Percentiles rank a stretch among this genome's conserved stretches.
Conservation (phyloP, 2,329 filamentous ascomycete species). For the Alternaria postmessia region DNA sequence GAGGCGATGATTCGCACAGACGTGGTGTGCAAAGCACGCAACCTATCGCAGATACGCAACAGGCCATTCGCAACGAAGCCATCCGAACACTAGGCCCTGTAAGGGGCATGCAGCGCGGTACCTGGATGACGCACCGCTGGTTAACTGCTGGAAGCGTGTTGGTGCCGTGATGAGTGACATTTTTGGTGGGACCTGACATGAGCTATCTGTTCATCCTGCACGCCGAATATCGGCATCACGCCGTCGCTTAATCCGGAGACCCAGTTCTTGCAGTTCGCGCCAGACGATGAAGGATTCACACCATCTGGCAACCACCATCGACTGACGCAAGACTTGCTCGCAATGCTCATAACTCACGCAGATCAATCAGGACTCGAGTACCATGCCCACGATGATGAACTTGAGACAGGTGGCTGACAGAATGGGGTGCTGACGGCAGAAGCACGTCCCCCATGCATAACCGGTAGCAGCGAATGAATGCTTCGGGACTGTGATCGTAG, state of each 20-base stretch:
- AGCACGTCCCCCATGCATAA: slow-evolving; percentile 17
- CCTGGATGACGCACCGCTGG: slow-evolving; percentile 44
- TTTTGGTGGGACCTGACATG: slow-evolving; percentile 14
- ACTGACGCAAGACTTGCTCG: neutral
- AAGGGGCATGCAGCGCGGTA: slow-evolving; percentile 43
- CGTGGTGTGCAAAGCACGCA: slow-evolving; percentile 18
- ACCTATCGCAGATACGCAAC: slow-evolving; percentile 33
- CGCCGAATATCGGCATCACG: slow-evolving; percentile 19
- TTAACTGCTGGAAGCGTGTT: slow-evolving; percentile 20
- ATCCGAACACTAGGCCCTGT: slow-evolving; percentile 33
- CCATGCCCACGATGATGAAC: slow-evolving; percentile 3
- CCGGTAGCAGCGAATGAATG: slow-evolving; percentile 10
- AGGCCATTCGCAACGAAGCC: slow-evolving; percentile 27
- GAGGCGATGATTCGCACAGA: slow-evolving; percentile 27
- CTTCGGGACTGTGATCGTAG: neutral
- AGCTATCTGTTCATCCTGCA: slow-evolving; percentile 5
- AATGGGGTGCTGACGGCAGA: slow-evolving; percentile 27
- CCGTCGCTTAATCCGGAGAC: slow-evolving; percentile 1
- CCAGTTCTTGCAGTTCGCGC: neutral
- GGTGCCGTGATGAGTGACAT: slow-evolving; percentile 27
- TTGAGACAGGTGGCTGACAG: slow-evolving; percentile 22
- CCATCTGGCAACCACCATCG: neutral
- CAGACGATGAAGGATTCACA: neutral
- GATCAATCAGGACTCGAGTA: slow-evolving; percentile 5
- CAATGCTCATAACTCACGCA: neutral